Evolutionary conservation across 148 eudicot species (phyloP).

Genomic region (Spergularia bocconei): DNA sequence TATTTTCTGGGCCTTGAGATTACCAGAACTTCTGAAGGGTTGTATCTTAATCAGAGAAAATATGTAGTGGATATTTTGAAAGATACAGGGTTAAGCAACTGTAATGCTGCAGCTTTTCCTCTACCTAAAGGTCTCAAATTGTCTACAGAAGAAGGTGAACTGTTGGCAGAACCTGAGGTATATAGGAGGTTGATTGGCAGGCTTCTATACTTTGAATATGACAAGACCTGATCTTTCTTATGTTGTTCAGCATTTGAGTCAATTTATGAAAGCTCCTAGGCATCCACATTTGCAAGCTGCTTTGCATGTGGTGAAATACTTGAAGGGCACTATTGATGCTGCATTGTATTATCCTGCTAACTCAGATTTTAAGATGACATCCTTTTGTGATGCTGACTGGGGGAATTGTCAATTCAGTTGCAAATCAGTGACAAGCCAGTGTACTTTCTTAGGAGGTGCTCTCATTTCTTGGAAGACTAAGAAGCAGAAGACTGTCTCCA

Average conservation of each 20-base stretch:
- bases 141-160: not conserved
- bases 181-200: not conserved
- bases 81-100: too few species aligned
- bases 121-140: not conserved
- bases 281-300: not conserved
- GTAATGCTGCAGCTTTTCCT: not conserved
- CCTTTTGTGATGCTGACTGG: not conserved
- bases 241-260: not conserved
- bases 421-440: not conserved
- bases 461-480: not conserved
- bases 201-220: not conserved
- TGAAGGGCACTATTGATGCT: not conserved
- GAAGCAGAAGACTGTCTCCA: not conserved
- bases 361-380: not conserved
- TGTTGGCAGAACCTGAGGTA: not conserved
- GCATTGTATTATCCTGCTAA: not conserved
- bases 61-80: too few species aligned
- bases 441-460: not conserved
- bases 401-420: not conserved
- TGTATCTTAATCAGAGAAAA: too few species aligned
- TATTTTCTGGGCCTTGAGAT: too few species aligned
- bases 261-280: not conserved
- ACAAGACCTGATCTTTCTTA: slow-evolving; percentile 2
- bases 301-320: not conserved
- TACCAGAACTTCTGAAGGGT: too few species aligned